Evolutionary conservation across 768 basidiomycete genomes (phyloP).

Genomic region (Hydnomerulius pinastri): DNA sequence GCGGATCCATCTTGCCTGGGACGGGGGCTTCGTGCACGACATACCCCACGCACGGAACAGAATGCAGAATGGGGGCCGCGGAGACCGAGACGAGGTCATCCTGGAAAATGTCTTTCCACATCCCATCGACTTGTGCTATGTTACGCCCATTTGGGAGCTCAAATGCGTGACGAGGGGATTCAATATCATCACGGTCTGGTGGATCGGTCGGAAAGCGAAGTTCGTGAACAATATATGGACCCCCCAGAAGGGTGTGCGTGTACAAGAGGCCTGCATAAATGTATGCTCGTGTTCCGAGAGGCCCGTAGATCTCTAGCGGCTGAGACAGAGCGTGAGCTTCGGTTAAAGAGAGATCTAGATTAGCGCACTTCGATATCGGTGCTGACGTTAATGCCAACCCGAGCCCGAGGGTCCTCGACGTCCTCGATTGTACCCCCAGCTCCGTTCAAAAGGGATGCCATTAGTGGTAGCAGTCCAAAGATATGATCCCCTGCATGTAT

Average conservation of each 20-base stretch:
- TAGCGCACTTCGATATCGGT: slow-evolving; percentile 18
- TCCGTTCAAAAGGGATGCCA: slow-evolving; percentile 73
- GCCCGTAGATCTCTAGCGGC: slow-evolving; percentile 86
- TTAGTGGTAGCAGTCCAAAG: slow-evolving; percentile 69
- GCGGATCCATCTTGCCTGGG: slow-evolving; percentile 75
- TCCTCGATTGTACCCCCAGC: slow-evolving; percentile 65
- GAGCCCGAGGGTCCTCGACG: slow-evolving; percentile 57
- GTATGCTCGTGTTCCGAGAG: slow-evolving; percentile 79
- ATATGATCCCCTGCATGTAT: slow-evolving; percentile 72
- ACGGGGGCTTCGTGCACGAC: slow-evolving; percentile 70
- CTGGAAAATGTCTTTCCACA: slow-evolving; percentile 68
- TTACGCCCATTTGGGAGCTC: slow-evolving; percentile 67
- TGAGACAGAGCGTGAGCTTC: slow-evolving; percentile 29
- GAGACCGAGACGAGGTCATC: slow-evolving; percentile 61
- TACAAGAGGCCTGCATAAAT: slow-evolving; percentile 67
- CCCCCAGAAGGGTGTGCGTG: slow-evolving; percentile 67
- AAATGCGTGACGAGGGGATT: slow-evolving; percentile 46
- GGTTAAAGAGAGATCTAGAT: background rate
- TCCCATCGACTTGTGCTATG: slow-evolving; percentile 56
- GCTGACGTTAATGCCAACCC: too few relatives aligned
- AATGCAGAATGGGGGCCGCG: slow-evolving; percentile 79
- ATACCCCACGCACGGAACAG: slow-evolving; percentile 80
- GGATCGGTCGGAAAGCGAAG: slow-evolving; percentile 67
- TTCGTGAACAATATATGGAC: slow-evolving; percentile 82
- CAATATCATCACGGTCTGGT: slow-evolving; percentile 47